Evolutionary conservation across 148 eudicot species (phyloP).

Genomic region (Gaultheria prostrata): DNA sequence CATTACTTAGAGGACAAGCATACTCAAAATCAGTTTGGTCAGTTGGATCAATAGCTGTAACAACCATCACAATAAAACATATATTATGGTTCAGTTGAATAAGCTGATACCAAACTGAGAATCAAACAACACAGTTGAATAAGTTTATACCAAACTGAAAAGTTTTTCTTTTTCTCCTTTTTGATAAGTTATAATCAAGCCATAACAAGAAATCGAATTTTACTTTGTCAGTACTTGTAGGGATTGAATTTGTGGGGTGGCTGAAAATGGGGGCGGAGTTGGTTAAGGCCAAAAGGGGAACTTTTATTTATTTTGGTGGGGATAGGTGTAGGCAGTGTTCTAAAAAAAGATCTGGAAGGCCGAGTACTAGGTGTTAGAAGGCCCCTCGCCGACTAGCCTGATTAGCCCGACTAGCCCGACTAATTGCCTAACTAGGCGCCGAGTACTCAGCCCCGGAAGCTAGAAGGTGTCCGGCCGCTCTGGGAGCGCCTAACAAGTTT

Average conservation of each 20-base stretch:
- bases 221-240: neutral
- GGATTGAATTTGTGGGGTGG: neutral
- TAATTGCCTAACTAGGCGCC: no score
- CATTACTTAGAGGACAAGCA: slow-evolving; percentile 33
- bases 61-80: neutral
- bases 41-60: slow-evolving; percentile 9
- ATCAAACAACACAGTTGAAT: neutral
- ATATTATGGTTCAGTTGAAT: neutral
- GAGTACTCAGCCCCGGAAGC: no score
- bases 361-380: no score
- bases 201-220: neutral
- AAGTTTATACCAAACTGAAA: neutral
- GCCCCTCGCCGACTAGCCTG: no score
- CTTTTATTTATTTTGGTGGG: neutral
- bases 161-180: neutral
- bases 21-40: slow-evolving; percentile 17
- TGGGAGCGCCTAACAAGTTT: no score
- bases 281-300: neutral
- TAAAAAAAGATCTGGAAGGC: no score
- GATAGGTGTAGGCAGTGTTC: neutral
- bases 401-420: no score
- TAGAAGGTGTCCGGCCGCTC: no score
- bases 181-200: neutral
- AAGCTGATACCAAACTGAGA: no score
- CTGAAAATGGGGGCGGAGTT: neutral